A percentile compares a stretch with the other conserved stretches of the same genome.
Evolutionary conservation across 2,329 filamentous ascomycete species (phyloP).

Genomic region (Aspergillus nomiae): DNA sequence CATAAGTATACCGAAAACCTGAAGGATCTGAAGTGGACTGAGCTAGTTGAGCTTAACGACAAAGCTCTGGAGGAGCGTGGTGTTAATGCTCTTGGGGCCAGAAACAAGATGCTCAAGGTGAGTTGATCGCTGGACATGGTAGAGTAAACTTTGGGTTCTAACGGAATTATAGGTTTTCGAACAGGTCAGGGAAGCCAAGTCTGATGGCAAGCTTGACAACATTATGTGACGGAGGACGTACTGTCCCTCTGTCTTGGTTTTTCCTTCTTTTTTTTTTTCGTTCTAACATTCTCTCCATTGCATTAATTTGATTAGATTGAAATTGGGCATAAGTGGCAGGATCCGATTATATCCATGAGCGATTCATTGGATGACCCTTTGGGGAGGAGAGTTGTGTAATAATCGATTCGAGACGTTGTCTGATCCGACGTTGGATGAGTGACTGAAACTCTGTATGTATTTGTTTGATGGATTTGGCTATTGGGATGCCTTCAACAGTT

Average conservation of each 20-base stretch:
- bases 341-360: conserved; percentile 28
- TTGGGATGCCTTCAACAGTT: conserved; percentile 17
- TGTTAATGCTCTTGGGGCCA: conserved; percentile 90
- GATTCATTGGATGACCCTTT: conserved; percentile 19
- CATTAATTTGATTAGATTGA: conserved; percentile 31
- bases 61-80: conserved; percentile 89
- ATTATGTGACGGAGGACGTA: conserved; percentile 25
- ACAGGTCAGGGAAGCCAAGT: conserved; percentile 82
- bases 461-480: conserved; percentile 15
- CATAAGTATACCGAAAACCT: conserved; percentile 99
- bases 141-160: not conserved
- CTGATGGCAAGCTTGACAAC: conserved; percentile 66
- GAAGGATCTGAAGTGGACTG: conserved; percentile 96
- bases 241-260: conserved; percentile 7
- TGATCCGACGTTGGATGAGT: conserved; percentile 17
- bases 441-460: conserved; percentile 13
- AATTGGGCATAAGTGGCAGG: conserved; percentile 30
- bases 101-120: conserved; percentile 97
- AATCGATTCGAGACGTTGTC: conserved; percentile 16
- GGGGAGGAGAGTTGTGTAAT: conserved; percentile 18
- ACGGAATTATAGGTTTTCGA: conserved; percentile 71
- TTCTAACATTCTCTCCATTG: conserved; percentile 30
- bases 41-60: conserved; percentile 88
- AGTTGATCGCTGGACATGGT: conserved; percentile 23
- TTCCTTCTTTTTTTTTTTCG: conserved; percentile 15